Evolutionary conservation across 2,329 filamentous ascomycete genomes (phyloP).

Genomic region (Cadophora gregata): DNA sequence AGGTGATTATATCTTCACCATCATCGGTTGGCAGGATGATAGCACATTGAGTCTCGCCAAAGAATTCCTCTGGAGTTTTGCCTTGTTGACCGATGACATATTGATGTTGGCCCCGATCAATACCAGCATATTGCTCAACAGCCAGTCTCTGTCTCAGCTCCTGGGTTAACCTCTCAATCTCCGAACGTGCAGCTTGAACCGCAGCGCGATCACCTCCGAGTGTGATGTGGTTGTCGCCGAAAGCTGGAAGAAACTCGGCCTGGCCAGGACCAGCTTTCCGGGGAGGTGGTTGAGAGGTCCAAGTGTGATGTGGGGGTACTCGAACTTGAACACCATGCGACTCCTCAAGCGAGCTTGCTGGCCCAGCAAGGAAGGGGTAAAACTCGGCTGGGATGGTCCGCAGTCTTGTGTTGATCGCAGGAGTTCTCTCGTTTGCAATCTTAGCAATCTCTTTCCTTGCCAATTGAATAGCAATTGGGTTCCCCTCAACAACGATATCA

Average conservation of each 20-base stretch:
- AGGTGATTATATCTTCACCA: conserved; percentile 80
- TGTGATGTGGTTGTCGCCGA: conserved; percentile 78
- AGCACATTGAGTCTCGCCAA: conserved; percentile 87
- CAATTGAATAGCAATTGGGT: conserved; percentile 83
- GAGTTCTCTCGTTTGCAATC: conserved; percentile 85
- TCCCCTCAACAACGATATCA: conserved; percentile 88
- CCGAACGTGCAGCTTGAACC: conserved; percentile 78
- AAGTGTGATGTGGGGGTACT: conserved; percentile 82
- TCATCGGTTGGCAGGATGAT: conserved; percentile 79
- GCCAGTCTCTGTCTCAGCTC: conserved; percentile 78
- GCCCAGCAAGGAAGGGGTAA: conserved; percentile 92
- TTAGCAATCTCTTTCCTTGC: conserved; percentile 84
- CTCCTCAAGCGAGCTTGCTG: conserved; percentile 71
- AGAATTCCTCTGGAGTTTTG: conserved; percentile 82
- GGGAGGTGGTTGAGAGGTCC: conserved; percentile 71
- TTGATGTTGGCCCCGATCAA: conserved; percentile 88
- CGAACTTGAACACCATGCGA: conserved; percentile 79
- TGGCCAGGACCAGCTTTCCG: conserved; percentile 66
- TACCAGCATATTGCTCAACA: conserved; percentile 73
- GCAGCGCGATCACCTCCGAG: conserved; percentile 85
- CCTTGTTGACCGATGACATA: conserved; percentile 91
- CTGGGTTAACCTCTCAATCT: conserved; percentile 79
- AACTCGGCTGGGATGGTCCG: conserved; percentile 88
- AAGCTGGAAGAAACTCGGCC: conserved; percentile 73
- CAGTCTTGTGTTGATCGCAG: conserved; percentile 81